Percentiles rank a stretch among this genome's conserved stretches.
These are phyloP conservation scores for Acacia concinna DNA, from an alignment of 331 rosid species.

Conservation along the genomic window DNA sequence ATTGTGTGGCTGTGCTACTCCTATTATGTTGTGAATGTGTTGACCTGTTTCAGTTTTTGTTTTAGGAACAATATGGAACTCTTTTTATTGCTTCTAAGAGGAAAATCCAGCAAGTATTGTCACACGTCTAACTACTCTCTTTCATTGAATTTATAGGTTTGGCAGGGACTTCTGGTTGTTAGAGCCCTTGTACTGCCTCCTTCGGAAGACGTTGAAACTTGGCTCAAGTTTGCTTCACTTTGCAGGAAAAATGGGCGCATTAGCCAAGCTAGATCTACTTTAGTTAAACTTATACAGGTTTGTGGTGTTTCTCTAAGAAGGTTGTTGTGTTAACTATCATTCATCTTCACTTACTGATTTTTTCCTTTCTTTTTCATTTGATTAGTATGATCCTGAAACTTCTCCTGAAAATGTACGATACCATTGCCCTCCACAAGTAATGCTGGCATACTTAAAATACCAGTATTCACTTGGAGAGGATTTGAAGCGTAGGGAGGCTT, in stretches of 20 bases:
- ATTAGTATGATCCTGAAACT: conserved; percentile 88
- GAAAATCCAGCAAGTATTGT: background rate
- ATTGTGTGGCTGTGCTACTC: background rate
- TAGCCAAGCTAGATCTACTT: conserved; percentile 90
- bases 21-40: background rate
- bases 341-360: conserved; percentile 19
- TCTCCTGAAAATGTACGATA: conserved; percentile 72
- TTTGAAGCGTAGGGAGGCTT: conserved; percentile 90
- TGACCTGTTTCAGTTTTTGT: background rate
- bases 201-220: conserved; percentile 80
- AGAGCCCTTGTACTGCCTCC: conserved; percentile 97
- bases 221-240: conserved; percentile 94
- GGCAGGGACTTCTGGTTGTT: conserved; percentile 79
- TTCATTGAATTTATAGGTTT: conserved; percentile 60
- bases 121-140: conserved; percentile 11
- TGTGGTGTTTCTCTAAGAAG: conserved; percentile 32
- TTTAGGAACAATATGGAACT: background rate
- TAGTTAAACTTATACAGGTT: conserved; percentile 93
- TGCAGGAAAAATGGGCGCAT: conserved; percentile 81
- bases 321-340: conserved; percentile 23
- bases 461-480: conserved; percentile 99
- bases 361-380: conserved; percentile 5
- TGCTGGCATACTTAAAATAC: conserved; percentile 88
- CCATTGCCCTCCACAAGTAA: conserved; percentile 89
- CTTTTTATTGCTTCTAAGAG: background rate